Conservation (phyloP, 176 grass and related monocot species). For the Microstegium vimineum region DNA sequence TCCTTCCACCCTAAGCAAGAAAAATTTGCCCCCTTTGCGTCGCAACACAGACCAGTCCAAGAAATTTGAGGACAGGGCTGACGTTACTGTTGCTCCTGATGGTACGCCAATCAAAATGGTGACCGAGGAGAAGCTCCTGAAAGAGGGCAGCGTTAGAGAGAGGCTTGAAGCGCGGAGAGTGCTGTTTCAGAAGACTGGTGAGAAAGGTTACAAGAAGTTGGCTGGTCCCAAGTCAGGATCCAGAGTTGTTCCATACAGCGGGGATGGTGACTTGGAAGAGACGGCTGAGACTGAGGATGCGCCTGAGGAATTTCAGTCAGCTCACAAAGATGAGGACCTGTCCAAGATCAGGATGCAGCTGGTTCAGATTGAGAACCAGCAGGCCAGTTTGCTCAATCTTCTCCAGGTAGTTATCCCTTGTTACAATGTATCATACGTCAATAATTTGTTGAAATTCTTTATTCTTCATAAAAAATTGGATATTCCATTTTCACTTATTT, state of each 20-base stretch:
- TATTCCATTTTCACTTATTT: neutral
- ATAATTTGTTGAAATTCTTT: neutral
- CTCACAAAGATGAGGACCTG: conserved; percentile 61
- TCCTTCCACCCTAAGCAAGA: conserved; percentile 46
- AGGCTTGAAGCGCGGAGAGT: conserved; percentile 60
- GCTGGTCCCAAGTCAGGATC: conserved; percentile 56
- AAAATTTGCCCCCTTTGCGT: conserved; percentile 26
- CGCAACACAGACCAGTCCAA: neutral
- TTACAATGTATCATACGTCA: neutral
- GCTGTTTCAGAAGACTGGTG: conserved; percentile 63
- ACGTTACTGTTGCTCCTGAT: conserved; percentile 27
- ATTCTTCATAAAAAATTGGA: neutral
- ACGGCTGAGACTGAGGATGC: conserved; percentile 19
- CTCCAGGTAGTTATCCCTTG: conserved; percentile 63
- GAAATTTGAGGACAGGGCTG: conserved; percentile 45
- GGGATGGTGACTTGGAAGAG: conserved; percentile 38
- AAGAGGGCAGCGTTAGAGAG: conserved; percentile 52
- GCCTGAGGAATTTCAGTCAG: conserved; percentile 46
- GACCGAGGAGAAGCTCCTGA: conserved; percentile 48
- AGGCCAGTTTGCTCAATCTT: conserved; percentile 81
- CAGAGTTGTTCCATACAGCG: conserved; percentile 69
- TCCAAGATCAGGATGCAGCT: conserved; percentile 82
- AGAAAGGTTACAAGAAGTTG: conserved; percentile 57
- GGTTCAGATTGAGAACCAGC: conserved; percentile 96
- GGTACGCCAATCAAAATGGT: conserved; percentile 59